Percentiles rank a stretch among this genome's conserved stretches.
Evolutionary conservation across 1,284 basidiomycete species (phyloP).

Genomic region (Marasmius sp.): DNA sequence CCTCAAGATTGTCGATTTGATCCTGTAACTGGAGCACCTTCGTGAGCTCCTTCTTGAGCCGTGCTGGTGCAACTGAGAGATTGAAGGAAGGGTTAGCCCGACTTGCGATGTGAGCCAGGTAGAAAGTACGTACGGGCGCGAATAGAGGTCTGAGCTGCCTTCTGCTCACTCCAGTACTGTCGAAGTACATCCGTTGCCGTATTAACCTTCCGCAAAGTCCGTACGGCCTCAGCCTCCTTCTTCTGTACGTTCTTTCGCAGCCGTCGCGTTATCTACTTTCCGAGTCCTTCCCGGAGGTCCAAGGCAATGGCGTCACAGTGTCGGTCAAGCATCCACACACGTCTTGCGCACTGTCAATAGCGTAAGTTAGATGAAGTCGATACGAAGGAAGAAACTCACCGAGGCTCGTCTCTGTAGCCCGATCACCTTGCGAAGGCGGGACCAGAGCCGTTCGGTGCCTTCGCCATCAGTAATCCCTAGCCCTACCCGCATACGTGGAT

Average conservation of each 20-base stretch:
- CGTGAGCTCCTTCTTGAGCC: no score
- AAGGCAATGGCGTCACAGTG: neutral
- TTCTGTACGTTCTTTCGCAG: neutral
- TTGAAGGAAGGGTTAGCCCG: neutral
- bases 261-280: neutral
- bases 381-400: neutral
- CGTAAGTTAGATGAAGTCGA: neutral
- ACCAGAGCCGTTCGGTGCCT: neutral
- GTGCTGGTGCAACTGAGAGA: neutral
- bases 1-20: no score
- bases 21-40: no score
- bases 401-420: neutral
- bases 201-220: neutral
- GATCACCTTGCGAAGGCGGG: neutral
- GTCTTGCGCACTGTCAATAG: neutral
- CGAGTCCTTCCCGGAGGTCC: neutral
- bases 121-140: neutral
- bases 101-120: no score
- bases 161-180: neutral
- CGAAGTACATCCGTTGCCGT: neutral
- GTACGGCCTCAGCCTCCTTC: neutral
- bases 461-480: neutral
- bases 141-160: neutral
- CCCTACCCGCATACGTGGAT: neutral
- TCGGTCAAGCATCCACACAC: neutral